A percentile compares a stretch with the other conserved stretches of the same genome.
Evolutionary conservation across 139 green algal species (phyloP).

Genomic region (Chlorella sp.): DNA sequence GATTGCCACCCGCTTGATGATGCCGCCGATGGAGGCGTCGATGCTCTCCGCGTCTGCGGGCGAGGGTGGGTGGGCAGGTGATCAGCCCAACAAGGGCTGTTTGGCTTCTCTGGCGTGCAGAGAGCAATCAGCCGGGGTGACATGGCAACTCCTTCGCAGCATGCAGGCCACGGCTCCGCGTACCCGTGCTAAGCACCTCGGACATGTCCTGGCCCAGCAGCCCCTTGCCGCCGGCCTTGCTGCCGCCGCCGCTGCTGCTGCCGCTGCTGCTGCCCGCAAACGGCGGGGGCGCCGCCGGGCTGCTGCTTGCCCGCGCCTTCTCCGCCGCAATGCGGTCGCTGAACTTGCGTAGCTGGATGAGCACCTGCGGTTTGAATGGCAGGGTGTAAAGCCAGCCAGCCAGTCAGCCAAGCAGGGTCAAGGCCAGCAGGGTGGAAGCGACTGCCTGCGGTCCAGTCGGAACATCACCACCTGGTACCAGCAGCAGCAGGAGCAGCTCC

Average conservation of each 20-base stretch:
- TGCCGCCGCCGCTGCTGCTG: background rate
- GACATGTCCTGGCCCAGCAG: conserved; percentile 32
- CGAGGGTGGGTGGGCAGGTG: no score
- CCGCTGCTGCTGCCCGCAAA: background rate
- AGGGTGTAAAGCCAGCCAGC: no score
- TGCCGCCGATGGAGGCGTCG: conserved; percentile 71
- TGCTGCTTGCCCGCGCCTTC: background rate
- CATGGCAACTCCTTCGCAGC: background rate
- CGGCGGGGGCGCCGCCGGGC: background rate
- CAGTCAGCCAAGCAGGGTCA: no score
- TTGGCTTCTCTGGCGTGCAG: background rate
- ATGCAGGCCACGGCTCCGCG: no score
- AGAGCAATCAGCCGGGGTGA: background rate
- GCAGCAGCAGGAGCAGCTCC: no score
- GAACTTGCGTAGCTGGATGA: conserved; percentile 84
- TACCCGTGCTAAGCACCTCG: conserved; percentile 32
- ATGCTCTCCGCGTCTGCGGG: conserved; percentile 60
- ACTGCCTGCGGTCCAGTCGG: no score
- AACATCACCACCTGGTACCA: no score
- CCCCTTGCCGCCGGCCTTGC: background rate
- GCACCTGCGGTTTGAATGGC: conserved; percentile 76
- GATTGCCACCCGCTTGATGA: conserved; percentile 68
- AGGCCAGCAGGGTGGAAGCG: no score
- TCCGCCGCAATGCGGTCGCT: conserved; percentile 40
- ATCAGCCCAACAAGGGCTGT: background rate